phyloP scores from a whole-genome alignment of 495 filamentous ascomycete genomes.

The Penicillium angulare region DNA sequence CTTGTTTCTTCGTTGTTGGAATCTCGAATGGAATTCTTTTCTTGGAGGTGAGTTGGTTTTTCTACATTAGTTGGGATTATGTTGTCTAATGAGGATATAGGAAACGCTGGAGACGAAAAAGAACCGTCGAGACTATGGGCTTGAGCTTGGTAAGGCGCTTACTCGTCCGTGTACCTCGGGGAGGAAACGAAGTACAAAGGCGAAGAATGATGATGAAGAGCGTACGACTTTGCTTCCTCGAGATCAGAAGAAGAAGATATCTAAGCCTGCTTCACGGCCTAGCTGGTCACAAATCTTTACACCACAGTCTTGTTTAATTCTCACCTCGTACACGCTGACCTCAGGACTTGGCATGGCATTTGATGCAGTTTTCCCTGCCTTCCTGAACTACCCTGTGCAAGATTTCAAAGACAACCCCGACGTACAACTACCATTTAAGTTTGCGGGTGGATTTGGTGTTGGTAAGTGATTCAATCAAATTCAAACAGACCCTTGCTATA shows the following conservation, averaged over 20 bases:
- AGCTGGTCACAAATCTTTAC: constrained; percentile 68
- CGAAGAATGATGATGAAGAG: constrained; percentile 37
- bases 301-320: constrained; percentile 70
- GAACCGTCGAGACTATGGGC: constrained; percentile 64
- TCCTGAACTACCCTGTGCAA: constrained; percentile 70
- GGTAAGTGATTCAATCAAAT: constrained; percentile 25
- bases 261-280: constrained; percentile 32
- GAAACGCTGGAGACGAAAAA: constrained; percentile 72
- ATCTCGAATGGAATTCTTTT: constrained; percentile 70
- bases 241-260: constrained; percentile 7
- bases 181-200: constrained; percentile 9
- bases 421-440: constrained; percentile 69
- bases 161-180: constrained; percentile 27
- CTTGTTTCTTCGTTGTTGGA: constrained; percentile 69
- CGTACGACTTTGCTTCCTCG: constrained; percentile 31
- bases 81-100: constrained; percentile 22
- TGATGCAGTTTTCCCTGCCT: constrained; percentile 79
- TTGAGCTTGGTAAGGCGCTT: constrained; percentile 58
- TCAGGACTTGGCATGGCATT: constrained; percentile 75
- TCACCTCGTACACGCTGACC: constrained; percentile 71
- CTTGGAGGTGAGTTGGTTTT: constrained; percentile 44
- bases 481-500: not conserved
- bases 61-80: not conserved
- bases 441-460: constrained; percentile 74
- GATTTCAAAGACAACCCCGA: constrained; percentile 53